A percentile compares a stretch with the other conserved stretches of the same genome.
These are phyloP conservation scores for Cryptosporidium viatorum DNA, from an alignment of 169 alveolate species.

Conservation along the genomic window DNA sequence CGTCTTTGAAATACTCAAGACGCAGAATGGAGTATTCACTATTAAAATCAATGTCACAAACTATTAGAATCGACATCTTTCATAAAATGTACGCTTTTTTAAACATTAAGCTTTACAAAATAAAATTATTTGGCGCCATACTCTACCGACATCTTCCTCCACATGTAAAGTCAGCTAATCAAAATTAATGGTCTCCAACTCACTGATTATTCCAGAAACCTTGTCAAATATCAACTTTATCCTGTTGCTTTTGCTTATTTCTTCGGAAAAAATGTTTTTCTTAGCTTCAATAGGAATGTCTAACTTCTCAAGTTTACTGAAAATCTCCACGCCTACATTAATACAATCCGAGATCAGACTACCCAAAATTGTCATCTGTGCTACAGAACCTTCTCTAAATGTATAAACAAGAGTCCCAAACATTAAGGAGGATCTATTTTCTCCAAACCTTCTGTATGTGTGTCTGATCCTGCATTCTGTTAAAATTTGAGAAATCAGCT, in stretches of 20 bases:
- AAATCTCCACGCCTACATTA: background rate
- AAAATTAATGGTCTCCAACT: background rate
- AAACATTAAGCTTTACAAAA: background rate
- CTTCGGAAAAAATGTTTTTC: background rate
- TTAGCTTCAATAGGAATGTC: background rate
- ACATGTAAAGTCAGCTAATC: background rate
- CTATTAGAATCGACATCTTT: conserved; percentile 44
- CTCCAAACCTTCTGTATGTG: background rate
- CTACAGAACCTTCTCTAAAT: conserved; percentile 23
- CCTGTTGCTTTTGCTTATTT: background rate
- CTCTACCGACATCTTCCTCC: background rate
- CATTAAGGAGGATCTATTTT: background rate
- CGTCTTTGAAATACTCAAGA: background rate
- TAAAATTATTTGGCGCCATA: conserved; percentile 10
- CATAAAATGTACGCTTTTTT: background rate
- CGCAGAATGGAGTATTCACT: background rate
- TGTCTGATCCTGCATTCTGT: conserved; percentile 8
- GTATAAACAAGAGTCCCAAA: conserved; percentile 30
- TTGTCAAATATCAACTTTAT: conserved; percentile 8
- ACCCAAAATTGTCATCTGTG: conserved; percentile 19
- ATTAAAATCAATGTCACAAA: conserved; percentile 16
- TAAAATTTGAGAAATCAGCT: conserved; percentile 3
- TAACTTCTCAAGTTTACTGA: background rate
- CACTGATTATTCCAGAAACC: background rate
- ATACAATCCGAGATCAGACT: conserved; percentile 34